Evolutionary conservation across 306 rosid species (phyloP), one percentile per base, ranked within the genome.

Genomic region (Hylodesmum podocarpum): DNA sequence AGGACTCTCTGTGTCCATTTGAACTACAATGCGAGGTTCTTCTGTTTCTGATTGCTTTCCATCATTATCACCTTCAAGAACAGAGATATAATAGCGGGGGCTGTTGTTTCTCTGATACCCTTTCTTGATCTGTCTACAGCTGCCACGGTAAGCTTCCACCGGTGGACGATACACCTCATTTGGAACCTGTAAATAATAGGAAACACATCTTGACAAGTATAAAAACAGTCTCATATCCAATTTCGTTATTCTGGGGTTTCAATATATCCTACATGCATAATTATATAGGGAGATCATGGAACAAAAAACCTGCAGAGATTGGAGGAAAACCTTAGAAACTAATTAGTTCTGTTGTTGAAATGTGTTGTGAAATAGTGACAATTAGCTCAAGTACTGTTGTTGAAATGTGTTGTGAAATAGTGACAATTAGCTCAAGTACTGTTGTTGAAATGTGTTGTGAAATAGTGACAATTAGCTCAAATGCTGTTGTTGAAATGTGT

Each of bases 1-100:
- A 54, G 99, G 84, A 84, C 81, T 85, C 84, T 92, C 99, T 2
- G 98, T 96, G 73, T 96, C 99, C 99, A 96, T 92, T 84, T 92
- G 99, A 65, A 92, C 96, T 15, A 91, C 88, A 27, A 84, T 57
- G 65, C 40, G 93, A 61, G 92, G 89, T 73, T 88, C 88, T 36
- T 81, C 91, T 50, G 18, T 9, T 61, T 85, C 87, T 29, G 86
- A 34, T 82, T 72, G 36, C 15, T 66, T 67, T 78, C 76, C 87
- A 53, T 88, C 88, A 41, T 81, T 75, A 41, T 83, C 85, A 11
- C 70, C 79, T 54, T 80, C 83, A 2, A 74, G 39, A 77, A 81
- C 84, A 44, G 97, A 87, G 36, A 95, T 84, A 81, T 88, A 95
- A 73, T 91, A 95, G 66, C 89, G 90, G 47, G 91, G 93, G 71